Percentiles rank a stretch among this genome's conserved stretches.
These are phyloP conservation scores for Aspergillus brunneoviolaceus DNA, from an alignment of 2,329 filamentous ascomycete genomes.

Conservation along the genomic window DNA sequence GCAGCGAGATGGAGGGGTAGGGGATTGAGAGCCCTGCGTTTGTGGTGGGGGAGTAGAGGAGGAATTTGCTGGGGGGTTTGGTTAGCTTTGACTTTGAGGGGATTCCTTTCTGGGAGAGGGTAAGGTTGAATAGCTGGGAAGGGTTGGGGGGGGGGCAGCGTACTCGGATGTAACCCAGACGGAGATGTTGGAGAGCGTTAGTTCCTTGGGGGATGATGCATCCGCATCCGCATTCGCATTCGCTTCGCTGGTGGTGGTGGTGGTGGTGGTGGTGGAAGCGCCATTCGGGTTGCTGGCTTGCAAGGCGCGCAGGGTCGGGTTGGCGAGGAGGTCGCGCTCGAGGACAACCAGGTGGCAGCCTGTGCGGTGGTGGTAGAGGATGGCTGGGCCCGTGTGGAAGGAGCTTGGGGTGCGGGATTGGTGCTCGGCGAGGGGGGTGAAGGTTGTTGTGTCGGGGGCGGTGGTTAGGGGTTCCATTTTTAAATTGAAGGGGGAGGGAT, in stretches of 20 bases:
- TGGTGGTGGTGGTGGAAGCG: constrained; percentile 9
- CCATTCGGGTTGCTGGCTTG: not conserved
- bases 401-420: constrained; percentile 50
- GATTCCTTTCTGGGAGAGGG: not conserved
- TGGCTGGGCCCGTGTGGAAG: constrained; percentile 48
- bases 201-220: constrained; percentile 23
- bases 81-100: constrained; percentile 5
- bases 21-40: constrained; percentile 45
- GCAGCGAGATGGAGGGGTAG: constrained; percentile 50
- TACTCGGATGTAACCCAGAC: constrained; percentile 53
- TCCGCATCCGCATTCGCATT: not conserved
- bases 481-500: not conserved
- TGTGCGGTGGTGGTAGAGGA: constrained; percentile 49
- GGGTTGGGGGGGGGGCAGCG: constrained; percentile 13
- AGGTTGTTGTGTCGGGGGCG: constrained; percentile 41
- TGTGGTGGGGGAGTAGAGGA: constrained; percentile 40
- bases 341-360: constrained; percentile 46
- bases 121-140: not conserved
- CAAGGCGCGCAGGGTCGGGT: constrained; percentile 36
- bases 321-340: constrained; percentile 39
- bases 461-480: constrained; percentile 45
- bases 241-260: constrained; percentile 14
- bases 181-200: constrained; percentile 42
- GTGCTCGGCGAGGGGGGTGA: constrained; percentile 46
- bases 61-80: constrained; percentile 41